Conservation (phyloP, 2,329 filamentous ascomycete species). For the Helotiales sp. region DNA sequence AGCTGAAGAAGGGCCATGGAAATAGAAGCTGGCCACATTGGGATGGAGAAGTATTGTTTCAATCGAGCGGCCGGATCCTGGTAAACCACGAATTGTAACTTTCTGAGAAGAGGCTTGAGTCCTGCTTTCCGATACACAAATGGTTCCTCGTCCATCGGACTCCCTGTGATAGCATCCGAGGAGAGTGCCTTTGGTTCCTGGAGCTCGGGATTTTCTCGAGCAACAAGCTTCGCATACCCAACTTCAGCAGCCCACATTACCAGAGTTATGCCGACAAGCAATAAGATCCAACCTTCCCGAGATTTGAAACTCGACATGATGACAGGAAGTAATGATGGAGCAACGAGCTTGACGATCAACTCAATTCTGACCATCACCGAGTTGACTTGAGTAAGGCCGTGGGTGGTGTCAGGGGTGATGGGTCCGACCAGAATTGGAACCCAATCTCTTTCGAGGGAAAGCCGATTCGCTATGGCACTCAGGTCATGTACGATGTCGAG, state of each 20-base stretch:
- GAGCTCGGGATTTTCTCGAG: constrained; percentile 30
- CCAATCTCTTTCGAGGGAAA: constrained; percentile 46
- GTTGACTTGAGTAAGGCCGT: constrained; percentile 41
- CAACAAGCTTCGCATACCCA: constrained; percentile 36
- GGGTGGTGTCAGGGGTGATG: constrained; percentile 31
- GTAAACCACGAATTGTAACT: constrained; percentile 24
- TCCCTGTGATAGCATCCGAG: neutral
- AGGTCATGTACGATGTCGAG: constrained; percentile 42
- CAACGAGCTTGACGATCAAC: constrained; percentile 52
- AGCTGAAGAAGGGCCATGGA: constrained; percentile 50
- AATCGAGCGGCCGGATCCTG: constrained; percentile 25
- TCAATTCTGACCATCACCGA: constrained; percentile 55
- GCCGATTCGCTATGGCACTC: constrained; percentile 40
- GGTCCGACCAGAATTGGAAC: constrained; percentile 36
- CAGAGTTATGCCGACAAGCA: constrained; percentile 45
- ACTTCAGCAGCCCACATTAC: constrained; percentile 38
- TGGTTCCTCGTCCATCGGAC: neutral
- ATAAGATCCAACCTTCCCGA: constrained; percentile 41
- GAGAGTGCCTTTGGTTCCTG: constrained; percentile 28
- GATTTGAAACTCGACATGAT: constrained; percentile 46
- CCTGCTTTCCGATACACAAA: constrained; percentile 2
- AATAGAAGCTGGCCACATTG: constrained; percentile 45
- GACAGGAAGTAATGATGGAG: constrained; percentile 45
- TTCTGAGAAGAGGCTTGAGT: neutral
- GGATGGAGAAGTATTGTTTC: constrained; percentile 37